Conservation (phyloP, 306 rosid genomes). For the Cajanus cajan region DNA sequence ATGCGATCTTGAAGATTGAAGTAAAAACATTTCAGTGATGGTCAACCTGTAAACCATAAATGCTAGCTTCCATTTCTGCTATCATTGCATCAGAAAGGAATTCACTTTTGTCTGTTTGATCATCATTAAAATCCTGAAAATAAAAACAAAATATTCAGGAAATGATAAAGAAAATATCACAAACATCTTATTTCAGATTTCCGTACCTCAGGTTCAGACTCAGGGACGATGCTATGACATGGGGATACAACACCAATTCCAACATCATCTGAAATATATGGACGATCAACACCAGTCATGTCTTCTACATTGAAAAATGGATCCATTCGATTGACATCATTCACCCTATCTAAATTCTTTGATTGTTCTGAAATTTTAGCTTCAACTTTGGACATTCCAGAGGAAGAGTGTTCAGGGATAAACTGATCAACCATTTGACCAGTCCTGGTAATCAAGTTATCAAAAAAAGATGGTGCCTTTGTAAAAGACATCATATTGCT, state of each 20-base stretch:
- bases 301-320: constrained; percentile 29
- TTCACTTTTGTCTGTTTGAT: constrained; percentile 40
- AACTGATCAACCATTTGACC: constrained; percentile 42
- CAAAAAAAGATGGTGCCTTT: constrained; percentile 47
- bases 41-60: constrained; percentile 79
- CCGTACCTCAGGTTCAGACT: constrained; percentile 57
- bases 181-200: constrained; percentile 28
- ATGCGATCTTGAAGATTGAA: constrained; percentile 9
- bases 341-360: constrained; percentile 24
- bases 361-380: constrained; percentile 30
- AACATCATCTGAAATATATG: constrained; percentile 35
- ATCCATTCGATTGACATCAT: constrained; percentile 31
- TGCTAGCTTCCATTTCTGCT: constrained; percentile 82
- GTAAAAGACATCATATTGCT: constrained; percentile 25
- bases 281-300: constrained; percentile 20
- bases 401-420: constrained; percentile 25
- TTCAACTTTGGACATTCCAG: constrained; percentile 35
- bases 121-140: constrained; percentile 57
- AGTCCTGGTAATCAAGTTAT: constrained; percentile 41
- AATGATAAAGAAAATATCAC: neutral
- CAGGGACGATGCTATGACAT: constrained; percentile 49
- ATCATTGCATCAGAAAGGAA: constrained; percentile 68
- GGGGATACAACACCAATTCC: constrained; percentile 42
- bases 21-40: constrained; percentile 30
- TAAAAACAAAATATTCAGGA: constrained; percentile 31